Conservation (phyloP, 108 stramenopile genomes). For the Cyclostephanos invisitatus region DNA sequence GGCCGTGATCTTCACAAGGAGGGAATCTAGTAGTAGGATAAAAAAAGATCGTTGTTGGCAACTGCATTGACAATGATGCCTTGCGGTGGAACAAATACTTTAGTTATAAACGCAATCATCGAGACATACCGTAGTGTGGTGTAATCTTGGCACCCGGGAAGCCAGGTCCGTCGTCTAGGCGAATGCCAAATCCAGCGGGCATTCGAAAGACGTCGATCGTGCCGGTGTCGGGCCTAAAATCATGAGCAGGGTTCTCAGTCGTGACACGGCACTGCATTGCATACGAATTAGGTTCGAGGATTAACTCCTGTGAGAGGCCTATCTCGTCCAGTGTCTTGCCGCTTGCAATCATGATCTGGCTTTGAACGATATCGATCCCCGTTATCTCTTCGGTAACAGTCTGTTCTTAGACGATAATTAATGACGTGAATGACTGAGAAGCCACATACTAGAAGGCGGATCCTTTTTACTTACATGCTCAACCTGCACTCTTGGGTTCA, state of each 20-base stretch:
- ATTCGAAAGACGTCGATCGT: constrained; percentile 88
- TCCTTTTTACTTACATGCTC: constrained; percentile 14
- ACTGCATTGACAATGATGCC: constrained; percentile 41
- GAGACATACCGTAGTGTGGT: constrained; percentile 29
- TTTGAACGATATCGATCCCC: constrained; percentile 91
- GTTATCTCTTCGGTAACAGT: constrained; percentile 93
- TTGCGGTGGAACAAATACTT: constrained; percentile 14
- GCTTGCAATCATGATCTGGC: constrained; percentile 90
- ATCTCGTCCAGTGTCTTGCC: constrained; percentile 85
- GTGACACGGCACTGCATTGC: constrained; percentile 97
- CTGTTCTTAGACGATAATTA: constrained; percentile 60
- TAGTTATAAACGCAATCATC: not conserved
- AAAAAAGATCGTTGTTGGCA: constrained; percentile 48
- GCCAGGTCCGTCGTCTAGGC: constrained; percentile 88
- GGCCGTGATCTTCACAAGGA: constrained; percentile 88
- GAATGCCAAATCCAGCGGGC: constrained; percentile 95
- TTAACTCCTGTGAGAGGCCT: constrained; percentile 71
- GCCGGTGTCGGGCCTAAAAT: constrained; percentile 94
- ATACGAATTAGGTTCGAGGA: constrained; percentile 66
- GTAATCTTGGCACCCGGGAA: constrained; percentile 48
- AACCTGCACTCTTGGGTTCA: constrained; percentile 78
- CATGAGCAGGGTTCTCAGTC: constrained; percentile 90
- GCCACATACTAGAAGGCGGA: not conserved
- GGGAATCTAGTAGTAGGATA: constrained; percentile 38
- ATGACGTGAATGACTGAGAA: not conserved